Conservation (phyloP, 306 rosid genomes). For the Nissolia schottii region DNA sequence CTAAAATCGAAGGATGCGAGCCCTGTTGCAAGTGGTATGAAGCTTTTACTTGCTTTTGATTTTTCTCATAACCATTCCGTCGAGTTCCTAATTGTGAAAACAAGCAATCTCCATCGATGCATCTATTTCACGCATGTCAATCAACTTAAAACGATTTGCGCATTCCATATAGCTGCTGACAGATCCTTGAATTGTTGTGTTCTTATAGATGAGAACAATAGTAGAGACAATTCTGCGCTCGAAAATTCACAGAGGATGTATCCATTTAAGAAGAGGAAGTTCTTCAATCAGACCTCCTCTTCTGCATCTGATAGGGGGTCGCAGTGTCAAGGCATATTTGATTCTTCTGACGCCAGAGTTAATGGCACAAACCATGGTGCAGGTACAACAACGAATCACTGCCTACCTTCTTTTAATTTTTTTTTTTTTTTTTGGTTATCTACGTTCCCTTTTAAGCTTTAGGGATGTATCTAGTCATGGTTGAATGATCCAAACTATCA, state of each 20-base stretch:
- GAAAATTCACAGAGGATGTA: conserved; percentile 58
- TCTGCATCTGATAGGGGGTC: conserved; percentile 47
- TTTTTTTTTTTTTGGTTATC: conserved; percentile 1
- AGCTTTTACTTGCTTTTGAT: not conserved
- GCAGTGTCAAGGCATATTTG: conserved; percentile 39
- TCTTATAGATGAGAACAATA: conserved; percentile 39
- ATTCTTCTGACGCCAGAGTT: conserved; percentile 38
- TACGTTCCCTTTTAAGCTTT: conserved; percentile 20
- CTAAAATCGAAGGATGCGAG: conserved; percentile 25
- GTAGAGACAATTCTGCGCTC: conserved; percentile 31
- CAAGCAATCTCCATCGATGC: not conserved
- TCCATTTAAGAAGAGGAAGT: conserved; percentile 82
- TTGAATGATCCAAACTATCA: conserved; percentile 24
- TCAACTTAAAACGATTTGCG: not conserved
- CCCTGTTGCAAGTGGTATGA: conserved; percentile 26
- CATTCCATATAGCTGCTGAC: conserved; percentile 3
- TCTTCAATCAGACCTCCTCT: conserved; percentile 42
- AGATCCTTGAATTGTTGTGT: conserved; percentile 12
- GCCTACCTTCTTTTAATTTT: too few species aligned
- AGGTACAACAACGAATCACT: conserved; percentile 35
- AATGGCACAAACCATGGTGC: conserved; percentile 33
- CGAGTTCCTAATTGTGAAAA: not conserved
- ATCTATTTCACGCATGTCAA: not conserved
- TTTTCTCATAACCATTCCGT: not conserved
- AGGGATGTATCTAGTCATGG: conserved; percentile 16